Percentiles rank a stretch among this genome's conserved stretches.
phyloP scores from a whole-genome alignment of 2,329 filamentous ascomycete species.

The Exophiala aquamarina region DNA sequence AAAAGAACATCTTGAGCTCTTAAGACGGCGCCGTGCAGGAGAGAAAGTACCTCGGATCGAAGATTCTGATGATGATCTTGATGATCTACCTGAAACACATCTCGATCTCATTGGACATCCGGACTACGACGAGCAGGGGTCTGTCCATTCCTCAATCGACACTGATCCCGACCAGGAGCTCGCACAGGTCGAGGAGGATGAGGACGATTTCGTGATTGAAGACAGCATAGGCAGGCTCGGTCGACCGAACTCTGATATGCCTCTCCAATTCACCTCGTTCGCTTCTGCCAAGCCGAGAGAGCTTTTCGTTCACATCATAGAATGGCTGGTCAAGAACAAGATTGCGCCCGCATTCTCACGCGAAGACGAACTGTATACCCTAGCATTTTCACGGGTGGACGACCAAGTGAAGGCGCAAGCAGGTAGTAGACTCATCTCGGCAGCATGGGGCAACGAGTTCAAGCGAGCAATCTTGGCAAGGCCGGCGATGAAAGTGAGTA shows the following conservation, averaged over 20 bases:
- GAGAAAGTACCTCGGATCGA: conserved; percentile 34
- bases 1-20: conserved; percentile 42
- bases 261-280: conserved; percentile 67
- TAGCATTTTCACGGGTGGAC: conserved; percentile 70
- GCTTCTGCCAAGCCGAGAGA: conserved; percentile 68
- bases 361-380: conserved; percentile 62
- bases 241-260: conserved; percentile 59
- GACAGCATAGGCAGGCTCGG: conserved; percentile 55
- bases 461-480: conserved; percentile 64
- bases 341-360: conserved; percentile 69
- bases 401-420: conserved; percentile 69
- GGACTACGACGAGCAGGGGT: conserved; percentile 1
- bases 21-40: conserved; percentile 45
- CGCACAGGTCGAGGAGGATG: conserved; percentile 39
- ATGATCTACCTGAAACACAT: conserved; percentile 25
- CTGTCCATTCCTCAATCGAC: conserved; percentile 11
- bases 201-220: conserved; percentile 67
- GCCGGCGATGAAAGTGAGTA: conserved; percentile 56
- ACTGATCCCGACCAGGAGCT: conserved; percentile 16
- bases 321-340: conserved; percentile 80
- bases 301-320: conserved; percentile 71
- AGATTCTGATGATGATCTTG: conserved; percentile 30
- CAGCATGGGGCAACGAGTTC: conserved; percentile 69
- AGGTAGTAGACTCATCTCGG: conserved; percentile 69
- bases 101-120: conserved; percentile 23